A percentile compares a stretch with the other conserved stretches of the same genome.
phyloP scores from a whole-genome alignment of 2,329 filamentous ascomycete species.

The Neopestalotiopsis sp. region DNA sequence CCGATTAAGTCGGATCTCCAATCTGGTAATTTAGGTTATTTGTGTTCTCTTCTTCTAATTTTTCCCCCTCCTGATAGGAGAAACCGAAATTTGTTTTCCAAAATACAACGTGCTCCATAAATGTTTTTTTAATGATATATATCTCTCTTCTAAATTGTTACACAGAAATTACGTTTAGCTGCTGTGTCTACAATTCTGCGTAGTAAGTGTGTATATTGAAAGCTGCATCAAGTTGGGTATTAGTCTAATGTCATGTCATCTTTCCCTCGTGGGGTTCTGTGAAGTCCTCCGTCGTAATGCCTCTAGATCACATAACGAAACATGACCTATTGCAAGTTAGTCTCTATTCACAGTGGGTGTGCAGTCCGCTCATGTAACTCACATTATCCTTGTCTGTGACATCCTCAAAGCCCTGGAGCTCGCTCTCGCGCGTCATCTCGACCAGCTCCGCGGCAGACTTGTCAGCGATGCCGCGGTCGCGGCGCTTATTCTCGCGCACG shows the following conservation, averaged over 20 bases:
- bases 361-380: constrained; percentile 20
- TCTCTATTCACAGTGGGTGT: not conserved
- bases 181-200: not conserved
- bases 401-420: constrained; percentile 42
- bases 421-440: constrained; percentile 34
- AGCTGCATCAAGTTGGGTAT: too few relatives aligned
- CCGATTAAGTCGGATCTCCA: too few relatives aligned
- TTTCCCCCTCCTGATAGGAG: too few relatives aligned
- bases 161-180: not conserved
- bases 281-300: not conserved
- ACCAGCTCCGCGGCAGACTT: constrained; percentile 37
- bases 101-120: too few relatives aligned
- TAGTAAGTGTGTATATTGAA: too few relatives aligned
- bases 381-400: constrained; percentile 43
- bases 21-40: too few relatives aligned
- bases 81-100: too few relatives aligned
- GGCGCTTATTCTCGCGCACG: constrained; percentile 35
- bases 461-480: constrained; percentile 31
- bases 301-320: not conserved
- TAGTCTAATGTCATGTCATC: too few relatives aligned
- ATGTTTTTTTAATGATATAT: not conserved
- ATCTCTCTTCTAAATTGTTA: not conserved
- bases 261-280: too few relatives aligned
- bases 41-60: too few relatives aligned
- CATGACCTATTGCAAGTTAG: not conserved